A percentile compares a stretch with the other conserved stretches of the same genome.
Conservation (phyloP, 345 rosid species). For the Eucalyptus marginata region DNA sequence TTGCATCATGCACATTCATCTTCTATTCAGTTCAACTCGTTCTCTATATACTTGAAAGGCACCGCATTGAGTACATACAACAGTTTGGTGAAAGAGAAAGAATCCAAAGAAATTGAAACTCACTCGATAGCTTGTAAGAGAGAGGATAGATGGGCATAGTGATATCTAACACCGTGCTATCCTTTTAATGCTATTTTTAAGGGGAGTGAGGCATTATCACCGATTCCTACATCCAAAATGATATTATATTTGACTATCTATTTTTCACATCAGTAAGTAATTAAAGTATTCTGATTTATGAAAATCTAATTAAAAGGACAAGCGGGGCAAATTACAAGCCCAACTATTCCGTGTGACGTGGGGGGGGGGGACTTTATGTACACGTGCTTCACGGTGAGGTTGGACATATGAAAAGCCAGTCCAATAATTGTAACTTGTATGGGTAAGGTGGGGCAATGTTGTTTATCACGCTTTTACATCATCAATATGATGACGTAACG, state of each 20-base stretch:
- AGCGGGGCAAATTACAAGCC: background rate
- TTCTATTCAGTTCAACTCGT: background rate
- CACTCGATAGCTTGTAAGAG: background rate
- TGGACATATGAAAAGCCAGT: background rate
- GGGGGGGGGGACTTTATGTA: too few species aligned
- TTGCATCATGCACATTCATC: background rate
- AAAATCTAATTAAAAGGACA: too few species aligned
- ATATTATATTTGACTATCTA: too few species aligned
- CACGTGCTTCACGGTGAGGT: background rate
- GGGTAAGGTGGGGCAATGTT: background rate
- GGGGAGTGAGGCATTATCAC: too few species aligned
- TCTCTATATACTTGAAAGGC: too few species aligned
- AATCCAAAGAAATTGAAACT: background rate
- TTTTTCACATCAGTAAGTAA: too few species aligned
- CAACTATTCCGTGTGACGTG: background rate
- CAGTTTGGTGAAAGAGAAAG: background rate
- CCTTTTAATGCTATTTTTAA: too few species aligned
- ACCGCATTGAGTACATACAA: too few species aligned
- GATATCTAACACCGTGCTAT: too few species aligned
- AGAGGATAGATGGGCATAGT: background rate
- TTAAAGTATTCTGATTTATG: too few species aligned
- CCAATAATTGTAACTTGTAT: background rate
- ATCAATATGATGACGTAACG: background rate
- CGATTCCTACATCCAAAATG: too few species aligned
- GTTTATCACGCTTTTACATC: background rate